These are phyloP conservation scores for Pichia scutulata DNA, from an alignment of 805 yeast species.

Conservation along the genomic window DNA sequence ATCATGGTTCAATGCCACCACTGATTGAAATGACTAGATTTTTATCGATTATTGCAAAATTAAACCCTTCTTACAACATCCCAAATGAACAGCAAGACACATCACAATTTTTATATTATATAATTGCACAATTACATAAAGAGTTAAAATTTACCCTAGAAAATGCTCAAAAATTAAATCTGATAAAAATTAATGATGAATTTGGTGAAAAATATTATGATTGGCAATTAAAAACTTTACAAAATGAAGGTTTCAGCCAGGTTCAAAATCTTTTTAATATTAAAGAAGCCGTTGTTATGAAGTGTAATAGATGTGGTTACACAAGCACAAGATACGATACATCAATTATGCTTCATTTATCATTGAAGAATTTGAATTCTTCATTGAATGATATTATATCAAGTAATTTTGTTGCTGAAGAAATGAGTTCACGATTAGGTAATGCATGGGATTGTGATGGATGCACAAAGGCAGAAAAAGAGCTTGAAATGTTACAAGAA, in stretches of 20 bases:
- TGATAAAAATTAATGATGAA: constrained; percentile 15
- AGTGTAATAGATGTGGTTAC: constrained; percentile 59
- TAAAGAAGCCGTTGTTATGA: constrained; percentile 56
- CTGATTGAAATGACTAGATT: constrained; percentile 62
- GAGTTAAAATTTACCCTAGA: constrained; percentile 35
- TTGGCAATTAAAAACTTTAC: constrained; percentile 50
- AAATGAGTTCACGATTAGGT: constrained; percentile 50
- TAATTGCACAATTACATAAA: constrained; percentile 61
- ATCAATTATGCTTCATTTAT: constrained; percentile 26
- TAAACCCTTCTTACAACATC: constrained; percentile 61
- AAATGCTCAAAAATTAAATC: background rate
- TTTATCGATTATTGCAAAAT: constrained; percentile 33
- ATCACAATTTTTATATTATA: constrained; percentile 62
- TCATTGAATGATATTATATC: constrained; percentile 54
- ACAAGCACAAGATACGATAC: constrained; percentile 45
- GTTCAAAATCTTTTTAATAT: constrained; percentile 64
- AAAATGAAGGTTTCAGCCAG: constrained; percentile 58
- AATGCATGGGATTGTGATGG: constrained; percentile 84
- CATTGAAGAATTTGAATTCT: constrained; percentile 18
- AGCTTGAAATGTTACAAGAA: constrained; percentile 11
- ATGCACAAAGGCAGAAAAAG: constrained; percentile 35
- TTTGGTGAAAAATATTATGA: constrained; percentile 41
- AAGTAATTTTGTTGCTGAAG: constrained; percentile 56
- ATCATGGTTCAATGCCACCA: constrained; percentile 42
- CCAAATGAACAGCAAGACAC: constrained; percentile 79